Evolutionary conservation across 257 asterid genomes (phyloP).

Genomic region (Euphrasia confusa): DNA sequence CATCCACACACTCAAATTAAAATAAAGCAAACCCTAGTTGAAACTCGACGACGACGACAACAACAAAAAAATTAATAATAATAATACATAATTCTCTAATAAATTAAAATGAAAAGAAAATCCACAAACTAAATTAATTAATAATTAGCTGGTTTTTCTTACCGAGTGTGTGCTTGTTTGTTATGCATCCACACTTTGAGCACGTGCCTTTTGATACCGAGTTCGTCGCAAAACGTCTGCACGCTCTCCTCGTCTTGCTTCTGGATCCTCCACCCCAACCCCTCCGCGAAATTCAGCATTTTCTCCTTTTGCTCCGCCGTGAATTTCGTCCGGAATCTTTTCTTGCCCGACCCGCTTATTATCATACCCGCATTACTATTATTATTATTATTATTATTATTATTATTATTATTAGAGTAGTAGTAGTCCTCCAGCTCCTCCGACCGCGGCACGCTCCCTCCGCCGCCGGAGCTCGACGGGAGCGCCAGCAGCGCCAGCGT

Average conservation of each 20-base stretch:
- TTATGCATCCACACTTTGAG: constrained; percentile 89
- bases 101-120: background rate
- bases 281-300: constrained; percentile 62
- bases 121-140: background rate
- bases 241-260: constrained; percentile 63
- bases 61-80: background rate
- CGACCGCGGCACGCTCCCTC: constrained; percentile 24
- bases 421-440: constrained; percentile 52
- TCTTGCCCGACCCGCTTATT: constrained; percentile 39
- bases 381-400: constrained; percentile 9
- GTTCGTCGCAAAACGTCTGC: constrained; percentile 51
- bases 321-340: constrained; percentile 61
- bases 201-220: constrained; percentile 63
- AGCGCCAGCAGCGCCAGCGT: constrained; percentile 43
- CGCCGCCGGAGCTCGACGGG: constrained; percentile 60
- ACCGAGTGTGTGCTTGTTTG: constrained; percentile 73
- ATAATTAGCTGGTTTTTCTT: constrained; percentile 40
- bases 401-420: constrained; percentile 18
- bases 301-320: constrained; percentile 66
- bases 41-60: background rate
- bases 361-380: background rate
- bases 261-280: constrained; percentile 67
- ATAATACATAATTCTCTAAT: background rate
- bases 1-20: background rate
- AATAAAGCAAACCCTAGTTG: background rate